Evolutionary conservation across 106 monocot genomes (phyloP).

Genomic region (Vanilla planifolia): DNA sequence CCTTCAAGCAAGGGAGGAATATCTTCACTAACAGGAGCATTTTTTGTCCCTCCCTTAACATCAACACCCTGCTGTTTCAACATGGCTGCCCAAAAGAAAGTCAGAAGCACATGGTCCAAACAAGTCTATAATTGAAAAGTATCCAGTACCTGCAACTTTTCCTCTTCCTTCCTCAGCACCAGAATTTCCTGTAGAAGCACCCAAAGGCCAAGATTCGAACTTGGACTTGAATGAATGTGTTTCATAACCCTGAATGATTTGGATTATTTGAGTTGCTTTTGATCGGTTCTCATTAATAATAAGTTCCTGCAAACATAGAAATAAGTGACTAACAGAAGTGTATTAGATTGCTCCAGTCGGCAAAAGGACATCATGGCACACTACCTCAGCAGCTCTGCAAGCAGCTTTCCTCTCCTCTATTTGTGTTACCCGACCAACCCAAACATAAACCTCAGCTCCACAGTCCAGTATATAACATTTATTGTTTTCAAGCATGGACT

Average conservation of each 20-base stretch:
- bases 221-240: conserved; percentile 86
- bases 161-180: conserved; percentile 85
- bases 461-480: conserved; percentile 94
- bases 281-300: conserved; percentile 62
- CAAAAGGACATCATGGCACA: neutral
- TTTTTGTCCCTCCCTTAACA: conserved; percentile 71
- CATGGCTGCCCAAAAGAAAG: conserved; percentile 36
- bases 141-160: conserved; percentile 81
- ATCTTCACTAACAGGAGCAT: conserved; percentile 55
- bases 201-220: conserved; percentile 85
- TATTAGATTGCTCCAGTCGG: neutral
- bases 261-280: conserved; percentile 58
- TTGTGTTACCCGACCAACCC: conserved; percentile 90
- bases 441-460: conserved; percentile 85
- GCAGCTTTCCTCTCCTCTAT: conserved; percentile 89
- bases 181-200: conserved; percentile 28
- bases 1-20: conserved; percentile 75
- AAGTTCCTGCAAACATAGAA: conserved; percentile 42
- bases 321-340: neutral
- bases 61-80: conserved; percentile 93
- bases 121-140: conserved; percentile 1
- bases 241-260: conserved; percentile 88
- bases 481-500: conserved; percentile 71
- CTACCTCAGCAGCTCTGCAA: conserved; percentile 71
- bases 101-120: conserved; percentile 4